phyloP scores from a whole-genome alignment of 495 filamentous ascomycete species.

The Staphylotrichum tortipilum region DNA sequence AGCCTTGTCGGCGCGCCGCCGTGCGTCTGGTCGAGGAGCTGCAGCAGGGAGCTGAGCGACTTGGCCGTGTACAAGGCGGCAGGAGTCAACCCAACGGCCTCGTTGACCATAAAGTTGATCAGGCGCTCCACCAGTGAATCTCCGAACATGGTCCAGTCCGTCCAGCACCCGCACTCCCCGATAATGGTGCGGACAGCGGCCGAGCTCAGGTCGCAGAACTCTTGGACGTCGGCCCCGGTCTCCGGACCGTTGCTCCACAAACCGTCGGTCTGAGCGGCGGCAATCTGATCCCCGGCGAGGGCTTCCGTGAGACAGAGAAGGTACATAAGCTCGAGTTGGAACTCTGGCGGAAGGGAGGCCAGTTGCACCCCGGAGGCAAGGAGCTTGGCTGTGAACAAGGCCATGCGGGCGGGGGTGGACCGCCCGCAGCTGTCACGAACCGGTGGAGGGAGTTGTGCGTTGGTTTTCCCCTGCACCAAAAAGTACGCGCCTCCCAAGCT shows the following conservation, averaged over 20 bases:
- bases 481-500: conserved; percentile 62
- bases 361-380: conserved; percentile 32
- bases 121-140: conserved; percentile 25
- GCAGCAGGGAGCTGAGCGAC: conserved; percentile 34
- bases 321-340: conserved; percentile 33
- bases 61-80: conserved; percentile 43
- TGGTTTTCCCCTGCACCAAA: conserved; percentile 40
- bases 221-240: conserved; percentile 50
- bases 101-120: conserved; percentile 29
- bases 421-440: conserved; percentile 56
- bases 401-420: conserved; percentile 65
- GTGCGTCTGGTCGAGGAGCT: conserved; percentile 28
- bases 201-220: conserved; percentile 51
- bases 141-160: conserved; percentile 19
- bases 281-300: conserved; percentile 38
- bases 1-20: conserved; percentile 26
- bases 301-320: conserved; percentile 32
- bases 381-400: conserved; percentile 53
- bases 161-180: conserved; percentile 23
- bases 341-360: conserved; percentile 19
- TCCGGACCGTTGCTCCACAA: conserved; percentile 37
- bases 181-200: conserved; percentile 45
- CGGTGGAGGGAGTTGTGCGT: conserved; percentile 13
- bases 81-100: conserved; percentile 24
- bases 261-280: conserved; percentile 20